A percentile compares a stretch with the other conserved stretches of the same genome.
Evolutionary conservation across 495 filamentous ascomycete genomes (phyloP).

Genomic region (Cairneyella variabilis): DNA sequence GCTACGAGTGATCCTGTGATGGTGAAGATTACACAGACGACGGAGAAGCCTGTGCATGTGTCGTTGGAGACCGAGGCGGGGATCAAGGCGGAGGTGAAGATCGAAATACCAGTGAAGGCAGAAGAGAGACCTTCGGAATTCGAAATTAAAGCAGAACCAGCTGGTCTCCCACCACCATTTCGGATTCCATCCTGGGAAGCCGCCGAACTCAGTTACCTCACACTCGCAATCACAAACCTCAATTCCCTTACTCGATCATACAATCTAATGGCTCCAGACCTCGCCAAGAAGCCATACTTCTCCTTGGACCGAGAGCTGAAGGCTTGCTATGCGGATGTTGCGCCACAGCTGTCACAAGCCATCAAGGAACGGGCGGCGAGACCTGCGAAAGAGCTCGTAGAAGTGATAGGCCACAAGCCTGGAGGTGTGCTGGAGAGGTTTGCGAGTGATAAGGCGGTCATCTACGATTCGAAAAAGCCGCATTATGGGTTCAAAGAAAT

Average conservation of each 20-base stretch:
- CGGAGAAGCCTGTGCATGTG: constrained; percentile 10
- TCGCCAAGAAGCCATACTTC: constrained; percentile 93
- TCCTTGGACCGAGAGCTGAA: constrained; percentile 77
- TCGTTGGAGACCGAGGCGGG: constrained; percentile 6
- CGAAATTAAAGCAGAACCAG: constrained; percentile 19
- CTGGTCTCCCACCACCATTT: constrained; percentile 46
- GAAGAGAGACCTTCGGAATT: background rate
- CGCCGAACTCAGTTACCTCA: constrained; percentile 72
- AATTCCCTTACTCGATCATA: constrained; percentile 83
- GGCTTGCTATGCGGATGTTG: constrained; percentile 80
- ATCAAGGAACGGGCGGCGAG: constrained; percentile 66
- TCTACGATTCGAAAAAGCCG: constrained; percentile 68
- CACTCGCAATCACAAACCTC: constrained; percentile 71
- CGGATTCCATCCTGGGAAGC: constrained; percentile 63
- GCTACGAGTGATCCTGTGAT: constrained; percentile 44
- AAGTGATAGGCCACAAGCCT: constrained; percentile 32
- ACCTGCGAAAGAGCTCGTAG: constrained; percentile 37
- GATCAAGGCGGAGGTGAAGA: background rate
- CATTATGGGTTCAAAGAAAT: constrained; percentile 85
- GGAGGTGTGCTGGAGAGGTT: constrained; percentile 50
- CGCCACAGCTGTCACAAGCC: constrained; percentile 64
- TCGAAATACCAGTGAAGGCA: background rate
- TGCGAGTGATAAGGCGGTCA: constrained; percentile 40
- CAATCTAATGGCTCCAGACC: constrained; percentile 87
- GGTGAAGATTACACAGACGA: constrained; percentile 38